Conservation (phyloP, 2,329 filamentous ascomycete species). For the Periconia sp. region DNA sequence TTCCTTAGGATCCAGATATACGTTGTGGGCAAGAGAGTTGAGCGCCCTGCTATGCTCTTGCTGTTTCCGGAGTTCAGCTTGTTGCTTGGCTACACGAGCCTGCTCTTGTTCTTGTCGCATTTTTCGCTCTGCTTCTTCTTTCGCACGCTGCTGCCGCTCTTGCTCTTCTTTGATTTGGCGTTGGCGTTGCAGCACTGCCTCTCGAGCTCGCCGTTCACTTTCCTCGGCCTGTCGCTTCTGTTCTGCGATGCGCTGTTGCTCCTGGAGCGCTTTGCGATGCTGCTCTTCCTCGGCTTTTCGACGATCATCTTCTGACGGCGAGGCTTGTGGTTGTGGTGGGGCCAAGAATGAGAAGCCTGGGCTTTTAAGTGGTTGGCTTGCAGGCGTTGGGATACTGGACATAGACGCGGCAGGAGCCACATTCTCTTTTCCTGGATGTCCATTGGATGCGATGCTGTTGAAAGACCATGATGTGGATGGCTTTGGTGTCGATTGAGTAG, state of each 20-base stretch:
- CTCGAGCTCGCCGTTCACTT: constrained; percentile 22
- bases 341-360: constrained; percentile 8
- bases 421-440: constrained; percentile 3
- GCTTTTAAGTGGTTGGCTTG: constrained; percentile 3
- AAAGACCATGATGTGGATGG: background rate
- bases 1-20: constrained; percentile 44
- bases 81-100: constrained; percentile 6
- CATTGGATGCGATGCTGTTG: no score
- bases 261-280: no score
- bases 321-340: constrained; percentile 15
- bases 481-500: background rate
- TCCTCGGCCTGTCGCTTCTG: constrained; percentile 26
- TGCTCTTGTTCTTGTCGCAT: constrained; percentile 1
- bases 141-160: constrained; percentile 9
- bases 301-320: constrained; percentile 15
- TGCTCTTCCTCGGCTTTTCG: constrained; percentile 24
- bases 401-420: background rate
- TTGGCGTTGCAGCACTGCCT: constrained; percentile 22
- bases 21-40: constrained; percentile 41
- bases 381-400: background rate
- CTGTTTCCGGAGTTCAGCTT: constrained; percentile 5
- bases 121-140: constrained; percentile 25
- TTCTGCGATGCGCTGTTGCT: constrained; percentile 22
- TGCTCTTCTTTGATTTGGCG: constrained; percentile 18
- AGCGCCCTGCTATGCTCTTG: constrained; percentile 29